phyloP scores from a whole-genome alignment of 805 yeast species.

The Candida maesae region DNA sequence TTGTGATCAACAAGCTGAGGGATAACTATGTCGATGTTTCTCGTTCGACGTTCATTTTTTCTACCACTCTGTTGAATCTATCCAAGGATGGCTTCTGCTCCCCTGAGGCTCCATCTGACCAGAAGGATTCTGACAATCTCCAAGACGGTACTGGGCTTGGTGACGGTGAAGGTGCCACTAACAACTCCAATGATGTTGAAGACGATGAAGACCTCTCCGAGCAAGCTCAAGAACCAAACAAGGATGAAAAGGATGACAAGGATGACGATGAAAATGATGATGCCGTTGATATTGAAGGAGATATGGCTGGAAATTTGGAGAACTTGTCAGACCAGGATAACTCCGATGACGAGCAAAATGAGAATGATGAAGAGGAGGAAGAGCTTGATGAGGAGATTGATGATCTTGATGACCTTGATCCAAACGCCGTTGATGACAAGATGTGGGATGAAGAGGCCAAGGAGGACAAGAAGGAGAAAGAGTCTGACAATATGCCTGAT shows the following conservation, averaged over 20 bases:
- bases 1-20: conserved; percentile 42
- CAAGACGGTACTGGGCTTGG: conserved; percentile 92
- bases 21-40: conserved; percentile 50
- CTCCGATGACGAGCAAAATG: conserved; percentile 47
- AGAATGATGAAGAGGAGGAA: conserved; percentile 58
- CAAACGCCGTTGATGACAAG: conserved; percentile 92
- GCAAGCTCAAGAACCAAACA: conserved; percentile 67
- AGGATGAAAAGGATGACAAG: conserved; percentile 66
- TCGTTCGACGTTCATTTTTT: conserved; percentile 57
- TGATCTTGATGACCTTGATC: conserved; percentile 84
- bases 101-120: conserved; percentile 71
- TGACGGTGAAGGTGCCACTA: conserved; percentile 85
- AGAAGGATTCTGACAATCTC: conserved; percentile 58
- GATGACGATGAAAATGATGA: conserved; percentile 69
- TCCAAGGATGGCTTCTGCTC: conserved; percentile 88
- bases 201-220: conserved; percentile 84
- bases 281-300: conserved; percentile 94
- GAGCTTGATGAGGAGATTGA: conserved; percentile 88
- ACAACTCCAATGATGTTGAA: conserved; percentile 78
- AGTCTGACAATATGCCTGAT: conserved; percentile 67
- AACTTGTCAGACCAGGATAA: conserved; percentile 59
- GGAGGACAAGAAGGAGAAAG: conserved; percentile 75
- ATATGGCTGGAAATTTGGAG: conserved; percentile 90
- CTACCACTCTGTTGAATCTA: conserved; percentile 52
- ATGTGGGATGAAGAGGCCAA: conserved; percentile 96